Evolutionary conservation across 805 yeast genomes (phyloP).

Genomic region (Candida pseudofarinosa): DNA sequence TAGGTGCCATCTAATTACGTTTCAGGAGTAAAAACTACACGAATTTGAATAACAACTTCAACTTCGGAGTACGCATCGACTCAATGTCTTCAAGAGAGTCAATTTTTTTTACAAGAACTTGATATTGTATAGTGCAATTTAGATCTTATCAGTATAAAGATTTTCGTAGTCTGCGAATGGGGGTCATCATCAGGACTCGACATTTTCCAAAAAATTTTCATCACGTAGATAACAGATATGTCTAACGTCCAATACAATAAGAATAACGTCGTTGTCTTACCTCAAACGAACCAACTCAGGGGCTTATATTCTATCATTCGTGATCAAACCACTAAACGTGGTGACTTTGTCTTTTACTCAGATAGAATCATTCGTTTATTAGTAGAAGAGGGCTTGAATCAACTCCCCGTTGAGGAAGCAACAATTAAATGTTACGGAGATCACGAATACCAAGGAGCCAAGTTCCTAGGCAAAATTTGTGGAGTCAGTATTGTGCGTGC

Average conservation of each 20-base stretch:
- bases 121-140: not conserved
- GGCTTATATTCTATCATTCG: constrained; percentile 91
- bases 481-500: constrained; percentile 98
- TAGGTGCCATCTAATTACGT: too few relatives aligned
- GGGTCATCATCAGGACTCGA: not conserved
- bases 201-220: too few relatives aligned
- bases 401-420: constrained; percentile 76
- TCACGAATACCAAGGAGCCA: constrained; percentile 66
- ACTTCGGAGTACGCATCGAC: too few relatives aligned
- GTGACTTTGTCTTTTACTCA: constrained; percentile 92
- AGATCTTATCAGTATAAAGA: not conserved
- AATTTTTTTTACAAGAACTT: too few relatives aligned
- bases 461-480: constrained; percentile 87
- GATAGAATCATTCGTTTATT: constrained; percentile 90
- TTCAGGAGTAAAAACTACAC: too few relatives aligned
- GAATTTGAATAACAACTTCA: too few relatives aligned
- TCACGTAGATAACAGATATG: not conserved
- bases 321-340: constrained; percentile 72
- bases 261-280: constrained; percentile 63
- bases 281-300: constrained; percentile 84
- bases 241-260: not conserved
- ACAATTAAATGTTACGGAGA: constrained; percentile 75
- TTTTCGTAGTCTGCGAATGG: not conserved
- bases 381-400: constrained; percentile 94
- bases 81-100: too few relatives aligned